Conservation (phyloP, 768 basidiomycete genomes). For the Amanita muscaria region DNA sequence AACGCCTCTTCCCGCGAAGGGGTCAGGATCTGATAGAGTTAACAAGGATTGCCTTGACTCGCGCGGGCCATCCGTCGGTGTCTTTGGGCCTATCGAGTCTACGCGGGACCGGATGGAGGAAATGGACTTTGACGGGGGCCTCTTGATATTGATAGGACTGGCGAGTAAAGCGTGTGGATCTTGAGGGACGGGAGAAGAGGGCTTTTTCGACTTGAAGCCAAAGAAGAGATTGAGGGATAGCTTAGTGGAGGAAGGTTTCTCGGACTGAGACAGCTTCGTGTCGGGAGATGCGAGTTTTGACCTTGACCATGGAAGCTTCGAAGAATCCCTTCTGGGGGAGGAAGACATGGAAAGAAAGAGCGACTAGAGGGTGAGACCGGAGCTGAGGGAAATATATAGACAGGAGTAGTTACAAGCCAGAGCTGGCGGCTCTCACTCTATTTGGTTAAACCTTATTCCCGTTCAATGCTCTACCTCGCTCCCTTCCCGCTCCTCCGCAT, state of each 20-base stretch:
- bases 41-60: constrained; percentile 42
- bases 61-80: constrained; percentile 41
- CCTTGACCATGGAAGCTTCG: constrained; percentile 40
- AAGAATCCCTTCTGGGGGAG: constrained; percentile 22
- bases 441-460: constrained; percentile 2
- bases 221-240: constrained; percentile 45
- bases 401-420: background rate
- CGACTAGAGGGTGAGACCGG: background rate
- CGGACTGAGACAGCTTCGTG: too few species aligned
- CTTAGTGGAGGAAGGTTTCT: constrained; percentile 14
- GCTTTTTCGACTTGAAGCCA: constrained; percentile 57
- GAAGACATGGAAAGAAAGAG: constrained; percentile 23
- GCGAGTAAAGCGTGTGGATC: constrained; percentile 29
- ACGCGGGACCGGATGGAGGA: constrained; percentile 49
- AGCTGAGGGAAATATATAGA: background rate
- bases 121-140: constrained; percentile 45
- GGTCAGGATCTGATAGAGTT: constrained; percentile 56
- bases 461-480: constrained; percentile 62
- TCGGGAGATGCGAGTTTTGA: constrained; percentile 18
- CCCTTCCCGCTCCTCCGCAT: constrained; percentile 59
- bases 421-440: background rate
- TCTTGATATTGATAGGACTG: constrained; percentile 18
- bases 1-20: constrained; percentile 47
- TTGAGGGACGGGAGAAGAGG: constrained; percentile 42
- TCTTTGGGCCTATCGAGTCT: constrained; percentile 45